Evolutionary conservation across 129 eudicot species (phyloP), one percentile per base, ranked within the genome.

Genomic region (Kitagawia praeruptora): DNA sequence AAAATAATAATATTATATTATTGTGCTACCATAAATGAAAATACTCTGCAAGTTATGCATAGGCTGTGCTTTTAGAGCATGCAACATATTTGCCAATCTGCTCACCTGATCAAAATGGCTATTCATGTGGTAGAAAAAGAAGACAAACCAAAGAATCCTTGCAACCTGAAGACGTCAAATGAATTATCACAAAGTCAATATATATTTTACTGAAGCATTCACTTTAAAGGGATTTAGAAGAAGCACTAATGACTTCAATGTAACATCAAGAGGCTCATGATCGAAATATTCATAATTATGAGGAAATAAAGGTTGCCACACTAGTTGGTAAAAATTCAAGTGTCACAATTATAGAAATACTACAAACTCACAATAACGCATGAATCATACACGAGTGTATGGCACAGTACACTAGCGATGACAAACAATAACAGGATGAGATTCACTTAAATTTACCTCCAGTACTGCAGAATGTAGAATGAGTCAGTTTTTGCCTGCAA

Each of bases 41-140:
- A 66, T 66, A 66, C 41, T 4, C 9, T 5, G 8, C 7, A 66
- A 27, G 1, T 28, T 66, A 31, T 13, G 4, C 40, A 31, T 28
- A 14, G 41, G 69, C 8, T 12, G 19, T 67, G 73, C 73, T 67
- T 66, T 63, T 63, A 63, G 27, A 46, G 37, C 18, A 28, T 63
- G 56, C 74, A 40, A 64, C 19, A 41, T 38, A 61, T 64, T 64
- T 14, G 34, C 10, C 2, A 13, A 31, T 31, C 19, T 25, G 41
- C 47, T 88, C 77, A 88, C 97, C 97, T 89, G 88, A 85, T 92
- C 91, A 78, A 85, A 92, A 87, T 92, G 92, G 54, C 75, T 77
- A 71, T 80, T 88, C 76, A 92, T 81, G 87, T 92, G 97, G 89
- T 89, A 86, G 91, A 89, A 89, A 78, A 89, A 74, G 89, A 49